Base-by-base conservation (phyloP, 2,329 filamentous ascomycete species). In the Monosporascus sp. region DNA sequence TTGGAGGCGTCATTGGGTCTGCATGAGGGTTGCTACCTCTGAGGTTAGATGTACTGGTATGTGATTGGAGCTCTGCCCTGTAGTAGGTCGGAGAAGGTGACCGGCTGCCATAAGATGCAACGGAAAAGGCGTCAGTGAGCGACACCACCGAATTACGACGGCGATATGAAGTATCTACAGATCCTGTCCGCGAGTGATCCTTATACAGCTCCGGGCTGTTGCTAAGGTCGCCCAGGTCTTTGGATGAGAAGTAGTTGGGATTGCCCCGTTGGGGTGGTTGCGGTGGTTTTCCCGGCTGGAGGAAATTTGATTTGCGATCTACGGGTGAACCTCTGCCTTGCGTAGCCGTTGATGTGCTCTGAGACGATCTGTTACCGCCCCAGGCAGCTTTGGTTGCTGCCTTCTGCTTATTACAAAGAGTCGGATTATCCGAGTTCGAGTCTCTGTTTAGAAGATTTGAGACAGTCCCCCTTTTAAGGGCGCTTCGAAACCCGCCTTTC, bases 61-160 rank as follows among this genome's bases (percentile, higher is more conserved):
- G 54, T 8, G 49, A 51, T 20, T 53, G 51, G 5, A 46, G 50
- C 6, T 60, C 57, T 7, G 51, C 52, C 37, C 57, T 59, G 7
- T 55, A 58, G 24, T 54, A 54, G 1, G 58, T 44, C 7, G 81
- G 80, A 18, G 72, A 70, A 1, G 76, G 73, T 11, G 73, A 68
- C 7, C 72, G 66, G 44, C 71, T 72, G 18, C 78, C 73, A 18
- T 72, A 64, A 0, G 78, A 74, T 51, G 78, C 74, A 24, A 82
- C 67, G 0, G 80, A 80, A 54, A 78, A 80, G 1, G 78, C 77
- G 52, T 84, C 81, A 1, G 79, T 79, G 49, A 80, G 72, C 0
- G 82, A 84, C 4, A 82, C 72, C 14, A 82, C 64, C 0, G 81
- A 85, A 57, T 80, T 77, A 22, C 78, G 74, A 4, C 76, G 73